A percentile compares a stretch with the other conserved stretches of the same genome.
Conservation (phyloP, 352 stramenopile species). For the Phytophthora meadii region DNA sequence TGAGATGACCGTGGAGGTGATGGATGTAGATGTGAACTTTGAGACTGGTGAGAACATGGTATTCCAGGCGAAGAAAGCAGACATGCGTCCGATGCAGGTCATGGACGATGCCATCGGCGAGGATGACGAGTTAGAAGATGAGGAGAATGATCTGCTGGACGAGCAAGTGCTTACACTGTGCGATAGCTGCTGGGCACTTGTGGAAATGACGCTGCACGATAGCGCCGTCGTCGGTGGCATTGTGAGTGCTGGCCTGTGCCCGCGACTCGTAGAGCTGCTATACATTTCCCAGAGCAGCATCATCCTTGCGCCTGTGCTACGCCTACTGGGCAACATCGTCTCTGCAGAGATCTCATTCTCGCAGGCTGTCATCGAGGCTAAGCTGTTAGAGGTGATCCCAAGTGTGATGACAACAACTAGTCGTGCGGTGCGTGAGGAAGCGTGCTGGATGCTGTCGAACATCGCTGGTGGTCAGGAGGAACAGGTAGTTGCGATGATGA, state of each 20-base stretch:
- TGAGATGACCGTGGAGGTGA: conserved; percentile 78
- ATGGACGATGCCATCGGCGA: conserved; percentile 84
- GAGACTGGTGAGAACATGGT: conserved; percentile 87
- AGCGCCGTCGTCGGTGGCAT: conserved; percentile 65
- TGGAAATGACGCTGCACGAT: conserved; percentile 85
- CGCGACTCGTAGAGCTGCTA: conserved; percentile 80
- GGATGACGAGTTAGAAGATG: conserved; percentile 77
- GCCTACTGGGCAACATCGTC: conserved; percentile 85
- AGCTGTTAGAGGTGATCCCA: conserved; percentile 83
- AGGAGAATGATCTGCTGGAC: conserved; percentile 75
- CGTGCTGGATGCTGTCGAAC: conserved; percentile 90
- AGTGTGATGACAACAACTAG: conserved; percentile 84
- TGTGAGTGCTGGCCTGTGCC: conserved; percentile 67
- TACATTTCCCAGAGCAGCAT: conserved; percentile 87
- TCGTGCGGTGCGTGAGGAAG: conserved; percentile 82
- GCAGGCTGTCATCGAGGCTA: conserved; percentile 80
- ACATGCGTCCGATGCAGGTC: conserved; percentile 77
- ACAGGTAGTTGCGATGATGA: conserved; percentile 80
- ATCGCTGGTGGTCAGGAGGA: conserved; percentile 80
- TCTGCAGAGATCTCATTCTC: conserved; percentile 79
- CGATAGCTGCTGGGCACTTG: conserved; percentile 85
- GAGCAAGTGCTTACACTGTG: conserved; percentile 89
- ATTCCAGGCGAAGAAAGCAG: conserved; percentile 68
- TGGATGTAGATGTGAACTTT: conserved; percentile 90
- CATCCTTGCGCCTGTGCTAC: conserved; percentile 80